Percentiles rank a stretch among this genome's conserved stretches.
Evolutionary conservation across 805 yeast genomes (phyloP).

Genomic region (Candida ficus): DNA sequence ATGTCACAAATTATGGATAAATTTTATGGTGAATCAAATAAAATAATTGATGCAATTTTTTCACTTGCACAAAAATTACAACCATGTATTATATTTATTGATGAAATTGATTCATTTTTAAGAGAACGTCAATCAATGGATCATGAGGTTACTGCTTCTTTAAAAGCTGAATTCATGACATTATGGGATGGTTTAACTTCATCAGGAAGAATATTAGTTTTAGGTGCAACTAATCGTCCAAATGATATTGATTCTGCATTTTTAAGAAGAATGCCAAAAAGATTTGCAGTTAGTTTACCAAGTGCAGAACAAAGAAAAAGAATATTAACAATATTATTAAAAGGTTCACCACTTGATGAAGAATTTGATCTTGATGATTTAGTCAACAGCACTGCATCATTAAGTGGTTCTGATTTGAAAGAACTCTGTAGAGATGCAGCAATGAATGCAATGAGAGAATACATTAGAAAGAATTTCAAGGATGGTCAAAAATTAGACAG

Average conservation of each 20-base stretch:
- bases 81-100: conserved; percentile 93
- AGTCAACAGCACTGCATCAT: conserved; percentile 61
- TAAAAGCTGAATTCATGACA: conserved; percentile 96
- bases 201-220: conserved; percentile 74
- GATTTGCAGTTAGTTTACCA: conserved; percentile 77
- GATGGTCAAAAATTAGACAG: conserved; percentile 30
- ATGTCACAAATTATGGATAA: conserved; percentile 95
- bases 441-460: conserved; percentile 81
- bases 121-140: conserved; percentile 80
- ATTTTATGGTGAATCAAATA: conserved; percentile 96
- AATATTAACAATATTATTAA: conserved; percentile 64
- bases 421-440: conserved; percentile 95
- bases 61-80: conserved; percentile 83
- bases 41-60: conserved; percentile 88
- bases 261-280: conserved; percentile 87
- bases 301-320: conserved; percentile 57
- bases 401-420: conserved; percentile 87
- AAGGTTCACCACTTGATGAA: conserved; percentile 55
- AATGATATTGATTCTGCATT: conserved; percentile 90
- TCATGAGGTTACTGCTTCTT: conserved; percentile 92
- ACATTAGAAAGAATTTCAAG: conserved; percentile 49
- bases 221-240: conserved; percentile 94
- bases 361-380: conserved; percentile 55
- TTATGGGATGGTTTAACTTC: conserved; percentile 89
- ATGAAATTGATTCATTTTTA: conserved; percentile 92